A percentile compares a stretch with the other conserved stretches of the same genome.
Conservation (phyloP, 2,329 filamentous ascomycete species). For the Hypoxylon sp. region DNA sequence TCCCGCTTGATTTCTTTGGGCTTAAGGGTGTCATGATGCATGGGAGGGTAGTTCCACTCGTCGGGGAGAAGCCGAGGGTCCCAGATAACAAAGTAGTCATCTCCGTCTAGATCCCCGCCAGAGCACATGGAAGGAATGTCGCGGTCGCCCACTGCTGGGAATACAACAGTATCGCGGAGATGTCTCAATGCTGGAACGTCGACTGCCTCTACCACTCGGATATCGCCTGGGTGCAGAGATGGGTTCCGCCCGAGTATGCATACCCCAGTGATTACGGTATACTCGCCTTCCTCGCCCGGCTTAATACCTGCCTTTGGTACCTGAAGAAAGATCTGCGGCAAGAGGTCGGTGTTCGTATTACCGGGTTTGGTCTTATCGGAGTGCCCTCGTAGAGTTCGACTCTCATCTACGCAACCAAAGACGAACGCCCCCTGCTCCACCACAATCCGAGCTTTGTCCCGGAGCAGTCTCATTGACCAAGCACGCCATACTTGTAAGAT, state of each 20-base stretch:
- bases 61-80: slow-evolving; percentile 79
- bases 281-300: slow-evolving; percentile 66
- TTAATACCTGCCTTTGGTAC: slow-evolving; percentile 73
- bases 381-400: slow-evolving; percentile 80
- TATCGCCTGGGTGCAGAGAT: slow-evolving; percentile 92
- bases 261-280: slow-evolving; percentile 78
- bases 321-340: slow-evolving; percentile 90
- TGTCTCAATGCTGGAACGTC: slow-evolving; percentile 81
- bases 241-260: slow-evolving; percentile 93
- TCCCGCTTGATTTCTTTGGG: slow-evolving; percentile 70
- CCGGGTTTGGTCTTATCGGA: slow-evolving; percentile 62
- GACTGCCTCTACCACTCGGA: slow-evolving; percentile 88
- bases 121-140: slow-evolving; percentile 95
- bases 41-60: slow-evolving; percentile 79
- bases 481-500: slow-evolving; percentile 87
- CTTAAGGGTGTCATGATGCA: slow-evolving; percentile 78
- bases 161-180: slow-evolving; percentile 87
- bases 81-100: slow-evolving; percentile 97
- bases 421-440: slow-evolving; percentile 89
- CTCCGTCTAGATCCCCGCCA: slow-evolving; percentile 94
- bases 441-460: slow-evolving; percentile 90
- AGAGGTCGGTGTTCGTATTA: slow-evolving; percentile 64
- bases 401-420: slow-evolving; percentile 91
- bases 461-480: slow-evolving; percentile 90
- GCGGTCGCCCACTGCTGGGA: slow-evolving; percentile 85